Base-by-base conservation (phyloP, 179 eudicot genomes). In the Drosera spatulata region DNA sequence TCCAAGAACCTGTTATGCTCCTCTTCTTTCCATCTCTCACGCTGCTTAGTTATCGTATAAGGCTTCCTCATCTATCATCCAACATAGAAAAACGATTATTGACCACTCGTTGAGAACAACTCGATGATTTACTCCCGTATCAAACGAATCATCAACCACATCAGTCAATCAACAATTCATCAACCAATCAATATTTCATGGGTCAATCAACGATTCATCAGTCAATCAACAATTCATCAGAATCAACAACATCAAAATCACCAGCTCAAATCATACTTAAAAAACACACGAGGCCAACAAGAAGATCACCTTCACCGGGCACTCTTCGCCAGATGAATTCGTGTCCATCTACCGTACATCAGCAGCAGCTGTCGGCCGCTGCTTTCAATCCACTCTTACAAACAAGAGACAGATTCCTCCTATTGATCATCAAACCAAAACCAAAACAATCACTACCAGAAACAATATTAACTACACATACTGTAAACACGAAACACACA, bases 11-110 rank as follows among this genome's bases (percentile, higher is more conserved):
- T 83, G 68, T 78, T 85, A 71, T 94, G 99, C 77, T 94, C 99
- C 74, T 89, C 99, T 66, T 90, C 95, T 10, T 96, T 85, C 99
- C 99, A 94, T 82, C 97, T 73, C 77, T 94, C 99, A 0, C 99
- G 95, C 73, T 86, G 99, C 80, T 94, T 94, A 4, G 97, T 90
- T 59, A 94, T 94, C 8, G 94, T 90, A 69, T 94, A 94, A 39
- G 99, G 99, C 69, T 94, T 94, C 68, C 99, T 80, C 42, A 87
- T 75, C 99, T 94, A 79, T 46, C 46, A 75, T 51, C 48, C 15
- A 49, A 22, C 33, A 22, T 1, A 22, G 33, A 22, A 22, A 22
- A 22, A 22, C 33, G 33, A 22, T 22, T 22, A 22, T 22, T 22
- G 33, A 22, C 33, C 33, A 22, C 33, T 22, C 33, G 33, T 22